Conservation (phyloP, 208 protist species). For the Acanthamoeba triangularis region DNA sequence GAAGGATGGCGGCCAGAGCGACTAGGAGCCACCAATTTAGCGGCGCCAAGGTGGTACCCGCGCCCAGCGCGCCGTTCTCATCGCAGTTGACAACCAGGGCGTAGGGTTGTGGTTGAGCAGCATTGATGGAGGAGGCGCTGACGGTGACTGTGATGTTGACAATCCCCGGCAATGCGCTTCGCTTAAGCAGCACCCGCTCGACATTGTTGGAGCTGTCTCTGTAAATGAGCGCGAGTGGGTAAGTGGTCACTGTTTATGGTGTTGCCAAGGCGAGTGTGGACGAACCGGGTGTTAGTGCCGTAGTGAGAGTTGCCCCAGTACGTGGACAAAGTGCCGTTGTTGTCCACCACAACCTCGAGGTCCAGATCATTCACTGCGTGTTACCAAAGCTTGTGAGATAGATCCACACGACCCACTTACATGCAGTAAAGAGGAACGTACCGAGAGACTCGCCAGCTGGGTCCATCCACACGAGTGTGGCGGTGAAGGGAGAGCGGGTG, state of each 20-base stretch:
- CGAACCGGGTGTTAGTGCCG: background rate
- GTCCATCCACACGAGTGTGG: conserved; percentile 72
- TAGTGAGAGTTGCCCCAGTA: conserved; percentile 43
- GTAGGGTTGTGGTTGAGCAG: background rate
- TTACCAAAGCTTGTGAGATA: background rate
- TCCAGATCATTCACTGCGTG: conserved; percentile 63
- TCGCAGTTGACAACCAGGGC: conserved; percentile 72
- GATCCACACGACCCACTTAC: background rate
- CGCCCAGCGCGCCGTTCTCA: background rate
- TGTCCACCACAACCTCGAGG: background rate
- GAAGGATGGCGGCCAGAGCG: background rate
- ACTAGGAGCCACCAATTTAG: background rate
- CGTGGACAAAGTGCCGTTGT: background rate
- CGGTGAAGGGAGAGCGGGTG: conserved; percentile 46
- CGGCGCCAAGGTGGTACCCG: background rate
- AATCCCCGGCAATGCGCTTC: background rate
- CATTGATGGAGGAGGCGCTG: background rate
- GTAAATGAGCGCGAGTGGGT: background rate
- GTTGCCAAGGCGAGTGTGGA: background rate
- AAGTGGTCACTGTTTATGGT: background rate
- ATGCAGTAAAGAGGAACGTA: background rate
- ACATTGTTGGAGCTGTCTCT: conserved; percentile 61
- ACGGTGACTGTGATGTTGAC: conserved; percentile 59
- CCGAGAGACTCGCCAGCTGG: conserved; percentile 35
- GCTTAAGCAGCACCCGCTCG: background rate